Evolutionary conservation across 495 filamentous ascomycete species (phyloP), one percentile per base, ranked within the genome.

Genomic region (Xylaria cubensis): DNA sequence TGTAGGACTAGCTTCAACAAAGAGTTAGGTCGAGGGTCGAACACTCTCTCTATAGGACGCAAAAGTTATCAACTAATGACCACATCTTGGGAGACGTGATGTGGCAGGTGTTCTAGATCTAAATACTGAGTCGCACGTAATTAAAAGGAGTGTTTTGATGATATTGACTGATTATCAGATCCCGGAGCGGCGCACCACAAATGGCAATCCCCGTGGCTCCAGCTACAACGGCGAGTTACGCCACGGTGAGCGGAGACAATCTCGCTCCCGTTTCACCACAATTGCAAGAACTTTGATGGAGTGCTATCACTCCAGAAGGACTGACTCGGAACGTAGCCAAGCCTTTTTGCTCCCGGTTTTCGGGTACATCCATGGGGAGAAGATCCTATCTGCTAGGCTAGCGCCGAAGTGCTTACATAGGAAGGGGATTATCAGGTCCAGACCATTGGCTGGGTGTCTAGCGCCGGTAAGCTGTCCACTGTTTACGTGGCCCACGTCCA

Each of bases 401-500:
- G 32, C 32, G 56, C 56, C 19, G 32, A 61, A 36, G 29, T 39
- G 32, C 56, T 61, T 58, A 58, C 55, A 34, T 15, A 32, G n/a
- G 50, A 53, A 29, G 24, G 21, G 26, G 26, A 7, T 34, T 26
- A 8, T 21, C 9, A n/a, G 29, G 55, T 17, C 55, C 34, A 61
- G 58, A 41, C 64, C 64, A 67, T 67, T 67, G 64, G 64, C 32
- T 29, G 17, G 46, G n/a, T 53, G 64, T 41, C 46, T 67, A 34
- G 24, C 39, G 63, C 29, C 10, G 41, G 44, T n/a, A 50, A 50
- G 15, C 63, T 34, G 62, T 39, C 63, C 63, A 32, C 29, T 67
- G 64, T 67, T 53, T 51, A 67, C 64, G 63, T 65, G 39, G 63
- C 63, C 63, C 63, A 65, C 42, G 63, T 41, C 42, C 42, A 65